A percentile compares a stretch with the other conserved stretches of the same genome.
These are phyloP conservation scores for Botryotinia globosa DNA, from an alignment of 2,329 filamentous ascomycete genomes.

Conservation along the genomic window DNA sequence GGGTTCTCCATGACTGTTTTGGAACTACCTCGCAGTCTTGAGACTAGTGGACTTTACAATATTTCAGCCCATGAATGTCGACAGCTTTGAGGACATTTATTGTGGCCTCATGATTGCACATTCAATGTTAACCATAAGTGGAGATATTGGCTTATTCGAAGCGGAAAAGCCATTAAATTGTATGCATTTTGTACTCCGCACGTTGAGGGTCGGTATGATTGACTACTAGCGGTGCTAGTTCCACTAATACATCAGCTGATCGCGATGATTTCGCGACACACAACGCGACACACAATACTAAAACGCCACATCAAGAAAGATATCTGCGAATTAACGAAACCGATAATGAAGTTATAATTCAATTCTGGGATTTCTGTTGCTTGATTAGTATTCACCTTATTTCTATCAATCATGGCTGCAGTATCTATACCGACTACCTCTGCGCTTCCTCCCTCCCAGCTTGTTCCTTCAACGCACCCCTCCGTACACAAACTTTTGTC, in stretches of 20 bases:
- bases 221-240: neutral
- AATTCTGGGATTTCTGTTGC: neutral
- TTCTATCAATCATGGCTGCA: slow-evolving; percentile 7
- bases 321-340: neutral
- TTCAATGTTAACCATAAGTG: neutral
- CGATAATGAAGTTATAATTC: neutral
- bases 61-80: neutral
- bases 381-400: neutral
- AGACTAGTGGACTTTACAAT: neutral
- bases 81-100: neutral
- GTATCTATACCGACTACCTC: slow-evolving; percentile 68
- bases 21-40: neutral
- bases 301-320: neutral
- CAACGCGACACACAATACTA: neutral
- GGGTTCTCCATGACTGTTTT: neutral
- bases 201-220: no score
- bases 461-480: slow-evolving; percentile 62
- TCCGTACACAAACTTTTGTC: slow-evolving; percentile 64
- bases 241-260: slow-evolving; percentile 16
- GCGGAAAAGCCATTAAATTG: neutral
- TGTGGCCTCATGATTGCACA: neutral
- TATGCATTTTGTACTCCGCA: neutral
- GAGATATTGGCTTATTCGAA: neutral
- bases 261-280: slow-evolving; percentile 12
- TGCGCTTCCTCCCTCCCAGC: slow-evolving; percentile 67